These are phyloP conservation scores for Madurella fahalii DNA, from an alignment of 2,329 filamentous ascomycete species.

Conservation along the genomic window DNA sequence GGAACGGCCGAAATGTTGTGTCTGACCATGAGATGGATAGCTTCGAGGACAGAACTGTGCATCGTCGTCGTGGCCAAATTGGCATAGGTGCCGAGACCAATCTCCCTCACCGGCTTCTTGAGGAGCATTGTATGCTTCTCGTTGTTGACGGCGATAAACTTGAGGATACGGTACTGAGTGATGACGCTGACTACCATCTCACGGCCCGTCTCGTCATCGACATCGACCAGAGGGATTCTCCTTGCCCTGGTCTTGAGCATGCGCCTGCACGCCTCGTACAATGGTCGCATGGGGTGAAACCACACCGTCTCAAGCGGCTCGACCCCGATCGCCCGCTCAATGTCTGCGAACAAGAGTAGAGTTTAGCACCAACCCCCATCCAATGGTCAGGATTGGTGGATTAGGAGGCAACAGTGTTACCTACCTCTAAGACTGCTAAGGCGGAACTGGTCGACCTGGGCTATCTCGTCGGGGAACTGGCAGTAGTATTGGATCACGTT, in stretches of 20 bases:
- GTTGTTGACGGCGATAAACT: constrained; percentile 95
- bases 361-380: constrained; percentile 2
- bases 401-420: constrained; percentile 16
- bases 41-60: constrained; percentile 87
- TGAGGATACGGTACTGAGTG: constrained; percentile 96
- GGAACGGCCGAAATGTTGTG: constrained; percentile 93
- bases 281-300: constrained; percentile 82
- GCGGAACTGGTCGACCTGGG: constrained; percentile 88
- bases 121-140: constrained; percentile 81
- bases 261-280: constrained; percentile 91
- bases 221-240: constrained; percentile 87
- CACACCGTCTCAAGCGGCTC: constrained; percentile 90
- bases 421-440: constrained; percentile 85
- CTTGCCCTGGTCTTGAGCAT: constrained; percentile 94
- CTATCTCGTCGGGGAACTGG: constrained; percentile 87
- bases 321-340: constrained; percentile 90
- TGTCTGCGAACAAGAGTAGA: constrained; percentile 55
- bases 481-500: constrained; percentile 99
- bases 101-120: constrained; percentile 79
- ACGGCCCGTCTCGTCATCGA: constrained; percentile 88
- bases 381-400: background rate
- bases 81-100: constrained; percentile 79
- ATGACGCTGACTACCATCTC: constrained; percentile 95
- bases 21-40: constrained; percentile 89
- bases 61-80: constrained; percentile 80